A percentile compares a stretch with the other conserved stretches of the same genome.
phyloP scores from a whole-genome alignment of 768 basidiomycete species.

The Ephemerocybe angulata region DNA sequence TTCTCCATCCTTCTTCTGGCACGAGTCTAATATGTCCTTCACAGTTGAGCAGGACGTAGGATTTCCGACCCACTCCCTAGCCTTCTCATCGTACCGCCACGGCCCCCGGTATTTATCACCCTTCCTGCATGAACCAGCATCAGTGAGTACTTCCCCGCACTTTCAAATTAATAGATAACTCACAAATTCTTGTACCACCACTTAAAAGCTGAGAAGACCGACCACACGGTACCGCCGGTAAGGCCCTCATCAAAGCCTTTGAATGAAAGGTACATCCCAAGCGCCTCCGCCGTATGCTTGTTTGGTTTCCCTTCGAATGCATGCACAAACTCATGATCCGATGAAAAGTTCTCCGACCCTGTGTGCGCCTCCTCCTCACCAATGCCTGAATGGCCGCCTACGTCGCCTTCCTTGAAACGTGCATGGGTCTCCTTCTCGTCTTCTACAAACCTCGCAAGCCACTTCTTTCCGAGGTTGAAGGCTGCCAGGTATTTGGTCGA shows the following conservation, averaged over 20 bases:
- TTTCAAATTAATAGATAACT: neutral
- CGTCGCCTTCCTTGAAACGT: too few relatives aligned
- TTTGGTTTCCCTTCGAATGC: neutral
- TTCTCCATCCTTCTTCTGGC: neutral
- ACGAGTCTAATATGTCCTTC: neutral
- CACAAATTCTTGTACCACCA: neutral
- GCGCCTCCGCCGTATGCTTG: neutral
- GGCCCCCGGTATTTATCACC: neutral
- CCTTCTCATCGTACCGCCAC: neutral
- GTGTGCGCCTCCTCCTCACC: neutral
- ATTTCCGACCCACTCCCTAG: neutral
- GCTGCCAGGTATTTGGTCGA: too few relatives aligned
- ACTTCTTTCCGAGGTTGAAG: too few relatives aligned
- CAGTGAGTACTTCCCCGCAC: neutral
- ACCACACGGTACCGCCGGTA: neutral
- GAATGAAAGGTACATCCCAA: neutral
- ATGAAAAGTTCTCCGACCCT: neutral
- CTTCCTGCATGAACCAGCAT: neutral
- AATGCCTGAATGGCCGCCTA: too few relatives aligned
- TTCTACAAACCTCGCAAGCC: too few relatives aligned
- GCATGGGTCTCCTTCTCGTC: too few relatives aligned
- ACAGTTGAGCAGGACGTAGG: neutral
- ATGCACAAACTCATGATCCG: neutral
- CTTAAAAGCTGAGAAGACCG: neutral
- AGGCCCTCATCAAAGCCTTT: neutral